A percentile compares a stretch with the other conserved stretches of the same genome.
Evolutionary conservation across 352 stramenopile genomes (phyloP).

Genomic region (Globisporangium nagaii): DNA sequence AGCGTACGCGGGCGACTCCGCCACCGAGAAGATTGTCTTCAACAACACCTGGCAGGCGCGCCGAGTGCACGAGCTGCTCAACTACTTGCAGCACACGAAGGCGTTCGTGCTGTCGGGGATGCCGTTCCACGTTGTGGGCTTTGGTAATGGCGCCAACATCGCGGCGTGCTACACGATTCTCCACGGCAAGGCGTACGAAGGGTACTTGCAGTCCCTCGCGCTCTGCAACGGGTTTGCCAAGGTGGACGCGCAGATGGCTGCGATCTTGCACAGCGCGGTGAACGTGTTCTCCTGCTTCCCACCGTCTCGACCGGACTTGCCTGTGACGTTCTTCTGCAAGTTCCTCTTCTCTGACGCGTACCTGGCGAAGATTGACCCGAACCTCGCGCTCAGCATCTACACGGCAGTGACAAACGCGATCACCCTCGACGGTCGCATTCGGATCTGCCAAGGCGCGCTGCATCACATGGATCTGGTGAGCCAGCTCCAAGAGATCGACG

Average conservation of each 20-base stretch:
- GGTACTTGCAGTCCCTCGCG: conserved; percentile 62
- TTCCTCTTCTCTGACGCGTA: conserved; percentile 93
- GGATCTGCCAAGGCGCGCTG: conserved; percentile 73
- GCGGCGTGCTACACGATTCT: conserved; percentile 60
- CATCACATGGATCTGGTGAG: conserved; percentile 62
- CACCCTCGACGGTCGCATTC: conserved; percentile 82
- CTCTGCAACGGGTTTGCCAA: conserved; percentile 84
- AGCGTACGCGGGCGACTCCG: conserved; percentile 28
- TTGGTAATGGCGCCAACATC: conserved; percentile 87
- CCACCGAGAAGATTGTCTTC: conserved; percentile 29
- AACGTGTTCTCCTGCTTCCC: conserved; percentile 85
- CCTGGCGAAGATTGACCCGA: conserved; percentile 74
- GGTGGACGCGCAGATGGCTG: conserved; percentile 71
- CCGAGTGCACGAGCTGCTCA: conserved; percentile 81
- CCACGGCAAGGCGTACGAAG: conserved; percentile 37
- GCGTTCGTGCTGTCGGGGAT: conserved; percentile 59
- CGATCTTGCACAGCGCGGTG: conserved; percentile 71
- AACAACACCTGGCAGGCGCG: conserved; percentile 88
- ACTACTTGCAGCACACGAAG: conserved; percentile 61
- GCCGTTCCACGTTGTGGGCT: conserved; percentile 86
- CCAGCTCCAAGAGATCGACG: conserved; percentile 45
- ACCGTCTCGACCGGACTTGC: conserved; percentile 72
- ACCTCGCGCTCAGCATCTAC: conserved; percentile 90
- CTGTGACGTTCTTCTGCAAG: conserved; percentile 84
- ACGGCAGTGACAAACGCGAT: conserved; percentile 91